Evolutionary conservation across 257 asterid genomes (phyloP).

Genomic region (Solanum ossicruentum): DNA sequence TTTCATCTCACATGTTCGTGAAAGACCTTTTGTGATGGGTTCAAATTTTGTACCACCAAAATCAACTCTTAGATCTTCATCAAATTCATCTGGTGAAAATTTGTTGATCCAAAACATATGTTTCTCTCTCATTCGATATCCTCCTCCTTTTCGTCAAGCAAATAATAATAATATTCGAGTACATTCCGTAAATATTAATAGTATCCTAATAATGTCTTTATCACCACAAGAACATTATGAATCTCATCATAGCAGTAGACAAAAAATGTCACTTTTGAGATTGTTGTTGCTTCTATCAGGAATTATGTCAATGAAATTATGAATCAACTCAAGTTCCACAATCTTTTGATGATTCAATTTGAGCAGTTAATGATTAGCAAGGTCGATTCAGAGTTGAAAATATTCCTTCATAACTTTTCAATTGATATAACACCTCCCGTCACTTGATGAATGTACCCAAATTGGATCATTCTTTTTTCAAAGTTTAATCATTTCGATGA

Average conservation of each 20-base stretch:
- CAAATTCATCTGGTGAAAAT: neutral
- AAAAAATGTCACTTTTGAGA: neutral
- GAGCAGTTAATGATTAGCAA: slow-evolving; percentile 22
- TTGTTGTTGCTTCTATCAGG: no score
- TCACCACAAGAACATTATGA: neutral
- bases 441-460: slow-evolving; percentile 32
- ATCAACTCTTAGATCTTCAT: no score
- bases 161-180: neutral
- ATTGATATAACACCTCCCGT: slow-evolving; percentile 31
- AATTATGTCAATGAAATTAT: no score
- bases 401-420: slow-evolving; percentile 35
- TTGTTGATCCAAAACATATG: neutral
- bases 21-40: no score
- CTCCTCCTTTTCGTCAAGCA: neutral
- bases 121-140: neutral
- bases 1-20: no score
- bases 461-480: slow-evolving; percentile 41
- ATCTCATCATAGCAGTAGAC: neutral
- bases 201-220: neutral
- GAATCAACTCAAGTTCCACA: slow-evolving; percentile 3
- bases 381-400: slow-evolving; percentile 23
- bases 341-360: slow-evolving; percentile 61
- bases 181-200: neutral
- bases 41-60: no score
- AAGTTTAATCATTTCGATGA: slow-evolving; percentile 46